Percentiles rank a stretch among this genome's conserved stretches.
Evolutionary conservation across 352 stramenopile species (phyloP).

Genomic region (Phytophthora europaea): DNA sequence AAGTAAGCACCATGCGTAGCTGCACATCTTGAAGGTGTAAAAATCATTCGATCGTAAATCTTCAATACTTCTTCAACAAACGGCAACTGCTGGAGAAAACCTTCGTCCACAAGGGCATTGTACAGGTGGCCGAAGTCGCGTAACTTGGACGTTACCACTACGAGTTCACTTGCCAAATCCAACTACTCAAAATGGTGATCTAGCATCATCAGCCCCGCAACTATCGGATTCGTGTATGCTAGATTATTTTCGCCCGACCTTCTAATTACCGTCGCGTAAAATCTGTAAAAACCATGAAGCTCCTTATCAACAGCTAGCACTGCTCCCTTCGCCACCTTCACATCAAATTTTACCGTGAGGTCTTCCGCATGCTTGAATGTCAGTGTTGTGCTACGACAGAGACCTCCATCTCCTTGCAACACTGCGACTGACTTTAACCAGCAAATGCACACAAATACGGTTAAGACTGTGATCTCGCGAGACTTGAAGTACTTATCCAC

Average conservation of each 20-base stretch:
- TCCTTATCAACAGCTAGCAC: background rate
- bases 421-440: slow-evolving; percentile 35
- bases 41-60: slow-evolving; percentile 30
- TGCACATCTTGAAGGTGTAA: slow-evolving; percentile 34
- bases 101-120: slow-evolving; percentile 24
- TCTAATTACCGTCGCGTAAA: slow-evolving; percentile 4
- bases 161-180: background rate
- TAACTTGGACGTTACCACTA: slow-evolving; percentile 23
- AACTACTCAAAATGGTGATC: slow-evolving; percentile 30
- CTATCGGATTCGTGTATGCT: slow-evolving; percentile 30
- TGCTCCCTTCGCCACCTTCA: slow-evolving; percentile 9
- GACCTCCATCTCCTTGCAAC: slow-evolving; percentile 30
- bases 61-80: slow-evolving; percentile 35
- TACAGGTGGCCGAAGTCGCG: slow-evolving; percentile 41
- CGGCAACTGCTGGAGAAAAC: slow-evolving; percentile 20
- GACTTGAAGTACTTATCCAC: slow-evolving; percentile 34
- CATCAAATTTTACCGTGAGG: slow-evolving; percentile 17
- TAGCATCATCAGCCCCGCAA: slow-evolving; percentile 33
- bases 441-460: slow-evolving; percentile 37
- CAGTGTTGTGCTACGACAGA: slow-evolving; percentile 18
- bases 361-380: slow-evolving; percentile 27
- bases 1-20: slow-evolving; percentile 24
- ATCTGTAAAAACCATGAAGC: background rate
- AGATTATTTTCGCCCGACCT: slow-evolving; percentile 3
- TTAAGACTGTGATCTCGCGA: slow-evolving; percentile 18